phyloP scores from a whole-genome alignment of 371 early-diverging fungal species.

The Mucor saturninus region DNA sequence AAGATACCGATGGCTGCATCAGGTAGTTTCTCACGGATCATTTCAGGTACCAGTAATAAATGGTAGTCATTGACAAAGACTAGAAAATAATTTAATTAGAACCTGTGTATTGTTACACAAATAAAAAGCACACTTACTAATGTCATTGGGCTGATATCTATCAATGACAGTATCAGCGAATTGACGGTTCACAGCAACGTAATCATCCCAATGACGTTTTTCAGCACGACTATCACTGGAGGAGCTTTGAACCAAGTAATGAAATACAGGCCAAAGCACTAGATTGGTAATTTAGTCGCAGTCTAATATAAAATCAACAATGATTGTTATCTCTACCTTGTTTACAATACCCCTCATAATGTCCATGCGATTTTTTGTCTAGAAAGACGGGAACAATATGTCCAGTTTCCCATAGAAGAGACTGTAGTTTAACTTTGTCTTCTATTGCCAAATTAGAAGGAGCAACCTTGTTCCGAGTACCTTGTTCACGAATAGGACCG shows the following conservation, averaged over 20 bases:
- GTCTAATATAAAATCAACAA: background rate
- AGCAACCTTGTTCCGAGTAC: conserved; percentile 52
- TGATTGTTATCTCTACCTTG: conserved; percentile 51
- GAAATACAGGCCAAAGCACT: conserved; percentile 97
- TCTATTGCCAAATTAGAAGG: conserved; percentile 48
- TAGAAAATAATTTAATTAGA: conserved; percentile 10
- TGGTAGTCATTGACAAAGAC: conserved; percentile 99
- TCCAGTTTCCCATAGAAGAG: conserved; percentile 54
- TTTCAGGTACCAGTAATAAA: conserved; percentile 87
- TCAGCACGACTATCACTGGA: conserved; percentile 63
- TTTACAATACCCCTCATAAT: conserved; percentile 91
- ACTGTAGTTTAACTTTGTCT: conserved; percentile 40
- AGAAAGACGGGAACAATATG: conserved; percentile 77
- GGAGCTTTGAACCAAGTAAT: conserved; percentile 87
- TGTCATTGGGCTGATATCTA: conserved; percentile 80
- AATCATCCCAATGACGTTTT: conserved; percentile 81
- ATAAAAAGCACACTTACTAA: conserved; percentile 58
- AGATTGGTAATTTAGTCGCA: background rate
- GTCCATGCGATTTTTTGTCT: conserved; percentile 63
- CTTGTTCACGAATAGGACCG: conserved; percentile 53
- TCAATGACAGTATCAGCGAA: conserved; percentile 82
- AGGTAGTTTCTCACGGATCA: conserved; percentile 84
- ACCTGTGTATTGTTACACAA: background rate
- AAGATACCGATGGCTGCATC: conserved; percentile 93
- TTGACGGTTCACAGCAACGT: conserved; percentile 81